These are phyloP conservation scores for Zygotorulaspora mrakii DNA, from an alignment of 1,139 yeast genomes.

Conservation along the genomic window DNA sequence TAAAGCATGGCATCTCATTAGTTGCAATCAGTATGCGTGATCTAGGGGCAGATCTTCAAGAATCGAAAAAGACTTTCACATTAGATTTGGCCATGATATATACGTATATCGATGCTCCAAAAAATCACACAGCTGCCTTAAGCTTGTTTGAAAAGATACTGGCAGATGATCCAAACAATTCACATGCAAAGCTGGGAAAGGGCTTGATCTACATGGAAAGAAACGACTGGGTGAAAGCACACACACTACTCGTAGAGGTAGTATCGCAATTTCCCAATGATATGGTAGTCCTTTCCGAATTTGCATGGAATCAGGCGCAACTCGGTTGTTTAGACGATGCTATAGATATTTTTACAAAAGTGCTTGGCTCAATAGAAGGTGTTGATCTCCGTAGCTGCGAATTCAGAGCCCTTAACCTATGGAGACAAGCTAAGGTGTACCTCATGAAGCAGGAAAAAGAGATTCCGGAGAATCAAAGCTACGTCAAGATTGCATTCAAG, in stretches of 20 bases:
- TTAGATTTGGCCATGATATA: slow-evolving; percentile 71
- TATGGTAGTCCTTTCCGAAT: slow-evolving; percentile 60
- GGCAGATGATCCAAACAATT: slow-evolving; percentile 46
- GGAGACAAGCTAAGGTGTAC: slow-evolving; percentile 70
- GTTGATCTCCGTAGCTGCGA: slow-evolving; percentile 52
- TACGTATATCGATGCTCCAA: slow-evolving; percentile 86
- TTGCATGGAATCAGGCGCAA: slow-evolving; percentile 74
- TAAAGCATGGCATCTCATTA: slow-evolving; percentile 58
- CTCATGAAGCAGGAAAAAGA: slow-evolving; percentile 35
- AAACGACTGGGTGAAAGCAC: slow-evolving; percentile 54
- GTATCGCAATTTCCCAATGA: slow-evolving; percentile 50
- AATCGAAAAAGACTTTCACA: slow-evolving; percentile 58
- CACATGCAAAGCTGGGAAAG: slow-evolving; percentile 72
- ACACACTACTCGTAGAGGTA: slow-evolving; percentile 49
- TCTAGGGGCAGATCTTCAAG: slow-evolving; percentile 46
- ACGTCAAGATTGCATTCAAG: slow-evolving; percentile 45
- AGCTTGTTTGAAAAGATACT: slow-evolving; percentile 65
- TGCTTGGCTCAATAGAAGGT: slow-evolving; percentile 47
- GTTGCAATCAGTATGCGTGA: slow-evolving; percentile 49
- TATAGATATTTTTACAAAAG: slow-evolving; percentile 45
- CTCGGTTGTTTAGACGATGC: slow-evolving; percentile 54
- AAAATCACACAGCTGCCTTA: slow-evolving; percentile 72
- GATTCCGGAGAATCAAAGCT: slow-evolving; percentile 19
- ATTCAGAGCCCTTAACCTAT: slow-evolving; percentile 55
- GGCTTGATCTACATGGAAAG: slow-evolving; percentile 73